Percentiles rank a stretch among this genome's conserved stretches.
Evolutionary conservation across 345 rosid genomes (phyloP).

Genomic region (Mercurialis annua): DNA sequence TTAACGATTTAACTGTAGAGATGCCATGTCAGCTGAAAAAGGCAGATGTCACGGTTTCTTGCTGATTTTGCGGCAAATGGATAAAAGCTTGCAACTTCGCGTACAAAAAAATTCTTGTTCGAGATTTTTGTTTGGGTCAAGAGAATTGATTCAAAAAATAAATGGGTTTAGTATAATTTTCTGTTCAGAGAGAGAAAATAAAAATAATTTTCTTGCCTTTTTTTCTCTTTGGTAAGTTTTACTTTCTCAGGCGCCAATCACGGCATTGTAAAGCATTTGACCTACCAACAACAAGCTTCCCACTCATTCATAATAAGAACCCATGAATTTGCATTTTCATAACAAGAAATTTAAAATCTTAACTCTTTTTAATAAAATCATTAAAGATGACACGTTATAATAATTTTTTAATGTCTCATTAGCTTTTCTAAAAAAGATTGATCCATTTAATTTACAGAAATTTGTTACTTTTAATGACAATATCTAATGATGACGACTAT

Average conservation of each 20-base stretch:
- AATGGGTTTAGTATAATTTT: no score
- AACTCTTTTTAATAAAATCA: no score
- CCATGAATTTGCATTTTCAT: background rate
- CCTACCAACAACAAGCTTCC: conserved; percentile 13
- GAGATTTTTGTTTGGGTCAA: no score
- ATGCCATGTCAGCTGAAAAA: conserved; percentile 23
- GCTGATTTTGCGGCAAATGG: conserved; percentile 42
- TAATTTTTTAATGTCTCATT: no score
- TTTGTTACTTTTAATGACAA: no score
- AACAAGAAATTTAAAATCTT: no score
- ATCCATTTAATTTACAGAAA: no score
- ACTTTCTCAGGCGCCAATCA: conserved; percentile 54
- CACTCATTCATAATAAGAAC: background rate
- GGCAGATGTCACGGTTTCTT: conserved; percentile 38
- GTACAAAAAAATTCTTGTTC: background rate
- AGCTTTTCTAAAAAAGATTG: no score
- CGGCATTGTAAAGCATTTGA: conserved; percentile 40
- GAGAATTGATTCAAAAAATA: no score
- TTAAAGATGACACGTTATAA: no score
- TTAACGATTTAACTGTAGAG: conserved; percentile 11
- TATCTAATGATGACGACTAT: no score
- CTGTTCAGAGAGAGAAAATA: no score
- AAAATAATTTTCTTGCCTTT: background rate
- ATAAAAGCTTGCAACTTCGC: conserved; percentile 14
- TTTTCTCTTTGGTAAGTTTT: background rate